These are phyloP conservation scores for Fusarium succisae DNA, from an alignment of 2,329 filamentous ascomycete species.

Conservation along the genomic window DNA sequence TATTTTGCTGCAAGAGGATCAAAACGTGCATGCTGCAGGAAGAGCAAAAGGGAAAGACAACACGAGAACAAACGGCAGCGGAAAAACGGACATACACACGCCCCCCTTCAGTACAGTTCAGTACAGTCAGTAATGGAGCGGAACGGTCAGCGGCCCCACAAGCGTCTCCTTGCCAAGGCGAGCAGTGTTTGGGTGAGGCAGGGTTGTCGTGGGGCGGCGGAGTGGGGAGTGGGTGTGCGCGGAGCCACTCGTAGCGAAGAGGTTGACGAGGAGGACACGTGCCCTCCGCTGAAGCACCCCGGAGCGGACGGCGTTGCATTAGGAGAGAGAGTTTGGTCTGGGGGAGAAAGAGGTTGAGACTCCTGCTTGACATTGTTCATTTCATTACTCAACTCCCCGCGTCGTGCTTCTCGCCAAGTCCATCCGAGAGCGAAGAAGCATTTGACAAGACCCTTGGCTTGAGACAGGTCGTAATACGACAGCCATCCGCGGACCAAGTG, in stretches of 20 bases:
- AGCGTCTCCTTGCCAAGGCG: conserved; percentile 21
- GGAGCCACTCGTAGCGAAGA: conserved; percentile 24
- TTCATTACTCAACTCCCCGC: background rate
- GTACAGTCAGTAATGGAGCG: background rate
- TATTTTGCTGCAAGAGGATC: conserved; percentile 9
- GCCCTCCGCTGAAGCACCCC: conserved; percentile 27
- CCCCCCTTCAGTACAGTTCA: background rate
- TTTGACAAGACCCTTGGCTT: conserved; percentile 36
- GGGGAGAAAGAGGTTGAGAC: conserved; percentile 5
- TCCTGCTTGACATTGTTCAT: background rate
- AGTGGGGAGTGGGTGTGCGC: conserved; percentile 11
- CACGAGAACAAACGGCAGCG: conserved; percentile 12
- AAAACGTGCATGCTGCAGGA: conserved; percentile 9
- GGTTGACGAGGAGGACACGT: conserved; percentile 22
- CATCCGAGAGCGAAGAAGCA: conserved; percentile 26
- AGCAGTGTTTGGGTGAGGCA: conserved; percentile 2
- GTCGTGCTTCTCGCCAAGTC: conserved; percentile 10
- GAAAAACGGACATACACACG: conserved; percentile 7
- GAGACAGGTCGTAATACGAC: background rate
- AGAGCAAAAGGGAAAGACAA: background rate
- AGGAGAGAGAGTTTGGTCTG: background rate
- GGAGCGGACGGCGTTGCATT: conserved; percentile 23
- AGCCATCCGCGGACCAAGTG: background rate
- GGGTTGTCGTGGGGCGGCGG: conserved; percentile 22
- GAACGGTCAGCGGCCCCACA: conserved; percentile 35